Conservation (phyloP, 257 asterid genomes). For the Parsonsia alboflavescens region DNA sequence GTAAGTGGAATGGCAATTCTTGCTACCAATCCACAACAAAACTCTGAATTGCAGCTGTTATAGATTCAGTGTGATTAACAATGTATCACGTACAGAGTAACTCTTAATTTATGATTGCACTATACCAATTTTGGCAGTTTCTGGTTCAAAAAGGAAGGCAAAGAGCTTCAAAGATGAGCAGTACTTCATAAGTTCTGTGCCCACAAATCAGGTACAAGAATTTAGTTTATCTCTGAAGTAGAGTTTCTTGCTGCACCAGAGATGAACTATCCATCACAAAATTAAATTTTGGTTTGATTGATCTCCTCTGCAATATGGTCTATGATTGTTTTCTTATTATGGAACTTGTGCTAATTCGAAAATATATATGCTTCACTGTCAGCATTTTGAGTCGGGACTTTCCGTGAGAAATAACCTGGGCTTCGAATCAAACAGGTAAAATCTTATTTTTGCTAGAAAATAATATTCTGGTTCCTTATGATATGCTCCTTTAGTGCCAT, state of each 20-base stretch:
- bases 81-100: neutral
- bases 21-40: neutral
- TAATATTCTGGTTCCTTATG: neutral
- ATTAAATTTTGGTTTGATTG: neutral
- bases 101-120: neutral
- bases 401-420: conserved; percentile 64
- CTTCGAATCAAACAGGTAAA: conserved; percentile 69
- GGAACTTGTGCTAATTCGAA: neutral
- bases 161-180: conserved; percentile 84
- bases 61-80: neutral
- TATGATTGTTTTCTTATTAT: neutral
- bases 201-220: conserved; percentile 66
- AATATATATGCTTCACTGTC: conserved; percentile 17
- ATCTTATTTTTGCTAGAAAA: neutral
- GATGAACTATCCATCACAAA: neutral
- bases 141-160: conserved; percentile 82
- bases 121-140: conserved; percentile 31
- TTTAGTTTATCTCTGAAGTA: no score
- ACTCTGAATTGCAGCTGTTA: neutral
- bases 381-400: conserved; percentile 98
- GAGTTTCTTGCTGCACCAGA: neutral
- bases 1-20: neutral
- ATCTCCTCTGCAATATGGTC: conserved; percentile 2
- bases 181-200: conserved; percentile 84
- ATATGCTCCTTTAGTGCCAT: neutral